A percentile compares a stretch with the other conserved stretches of the same genome.
Conservation (phyloP, 768 basidiomycete species). For the Mycena haematopus region DNA sequence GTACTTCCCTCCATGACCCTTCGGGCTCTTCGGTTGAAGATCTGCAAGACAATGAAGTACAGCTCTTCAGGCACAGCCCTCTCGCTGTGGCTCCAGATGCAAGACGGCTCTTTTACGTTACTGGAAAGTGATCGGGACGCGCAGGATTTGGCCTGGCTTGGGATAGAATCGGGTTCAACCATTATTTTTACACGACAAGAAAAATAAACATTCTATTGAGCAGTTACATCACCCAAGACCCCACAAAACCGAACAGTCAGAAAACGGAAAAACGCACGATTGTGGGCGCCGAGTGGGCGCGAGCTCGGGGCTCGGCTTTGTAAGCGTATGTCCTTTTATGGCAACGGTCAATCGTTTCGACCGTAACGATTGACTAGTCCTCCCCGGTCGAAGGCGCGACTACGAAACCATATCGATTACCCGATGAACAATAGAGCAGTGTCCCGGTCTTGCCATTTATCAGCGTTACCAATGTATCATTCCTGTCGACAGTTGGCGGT, state of each 20-base stretch:
- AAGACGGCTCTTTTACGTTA: slow-evolving; percentile 51
- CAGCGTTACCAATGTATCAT: slow-evolving; percentile 6
- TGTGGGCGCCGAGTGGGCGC: slow-evolving; percentile 12
- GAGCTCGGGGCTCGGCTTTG: not conserved
- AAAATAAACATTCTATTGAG: slow-evolving; percentile 18
- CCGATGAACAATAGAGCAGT: not conserved
- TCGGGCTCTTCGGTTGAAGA: slow-evolving; percentile 66
- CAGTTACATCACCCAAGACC: slow-evolving; percentile 4
- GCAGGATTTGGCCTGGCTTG: slow-evolving; percentile 72
- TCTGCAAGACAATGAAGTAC: slow-evolving; percentile 55
- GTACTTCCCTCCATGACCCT: slow-evolving; percentile 76
- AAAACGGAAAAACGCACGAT: not conserved
- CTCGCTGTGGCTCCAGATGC: slow-evolving; percentile 63
- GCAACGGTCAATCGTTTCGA: not conserved
- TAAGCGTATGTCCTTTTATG: slow-evolving; percentile 1
- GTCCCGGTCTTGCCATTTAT: slow-evolving; percentile 1
- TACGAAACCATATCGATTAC: not conserved
- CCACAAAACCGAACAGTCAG: slow-evolving; percentile 1
- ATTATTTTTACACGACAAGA: slow-evolving; percentile 42
- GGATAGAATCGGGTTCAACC: slow-evolving; percentile 62
- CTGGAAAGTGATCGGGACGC: slow-evolving; percentile 55
- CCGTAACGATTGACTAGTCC: too few species aligned
- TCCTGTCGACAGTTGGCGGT: slow-evolving; percentile 9
- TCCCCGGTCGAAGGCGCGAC: not conserved
- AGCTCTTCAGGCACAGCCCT: slow-evolving; percentile 42